Base-by-base conservation (phyloP, 1,284 basidiomycete species). In the Microbotryum silenes-acaulis region DNA sequence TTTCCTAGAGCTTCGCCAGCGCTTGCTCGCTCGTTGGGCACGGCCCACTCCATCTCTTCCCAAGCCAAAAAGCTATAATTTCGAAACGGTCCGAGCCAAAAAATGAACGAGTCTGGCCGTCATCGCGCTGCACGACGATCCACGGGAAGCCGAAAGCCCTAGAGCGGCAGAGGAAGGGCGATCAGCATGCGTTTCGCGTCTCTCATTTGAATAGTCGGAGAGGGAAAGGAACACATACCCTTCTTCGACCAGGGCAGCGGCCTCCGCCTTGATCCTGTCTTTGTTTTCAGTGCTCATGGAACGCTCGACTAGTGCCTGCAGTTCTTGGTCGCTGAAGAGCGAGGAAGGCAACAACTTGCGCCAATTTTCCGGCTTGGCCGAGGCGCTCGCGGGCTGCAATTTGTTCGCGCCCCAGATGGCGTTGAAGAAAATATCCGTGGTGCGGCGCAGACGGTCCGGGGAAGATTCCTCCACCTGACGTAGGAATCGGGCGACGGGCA, bases 1-100 rank as follows among this genome's bases (percentile, higher is more conserved):
- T 52, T 59, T 49, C 18, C 49, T 42, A 10, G 7, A 51, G 14
- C 46, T 10, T 33, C 27, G 54, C 60, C 16, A 14, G 14, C 16
- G 37, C 37, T 14, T 42, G 37, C 21, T 44, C 37, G 4, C 42
- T 44, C 29, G 33, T 33, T 2, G 51, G 51, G 14, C 57, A 29
- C 25, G 66, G 64, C 1, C 67, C 67, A 20, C 56, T 25, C 60
- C 60, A 68, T 12, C 48, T 25, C 50, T 66, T 64, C 27, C 60
- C 59, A 20, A 68, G 62, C 48, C 50, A 62, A 51, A 59, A 68
- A 5, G 67, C 62, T 29, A 68, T 68, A 12, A 57, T 47, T 42
- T 68, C 67, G 54, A 68, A 66, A 7, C 67, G 61, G 57, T 68
- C 67, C 23, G 62, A 50, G 4, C 67, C 67, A n/a, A 64, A 68